Percentiles rank a stretch among this genome's conserved stretches.
These are phyloP conservation scores for Cryptococcus deneoformans DNA, from an alignment of 1,284 basidiomycete genomes.

Conservation along the genomic window DNA sequence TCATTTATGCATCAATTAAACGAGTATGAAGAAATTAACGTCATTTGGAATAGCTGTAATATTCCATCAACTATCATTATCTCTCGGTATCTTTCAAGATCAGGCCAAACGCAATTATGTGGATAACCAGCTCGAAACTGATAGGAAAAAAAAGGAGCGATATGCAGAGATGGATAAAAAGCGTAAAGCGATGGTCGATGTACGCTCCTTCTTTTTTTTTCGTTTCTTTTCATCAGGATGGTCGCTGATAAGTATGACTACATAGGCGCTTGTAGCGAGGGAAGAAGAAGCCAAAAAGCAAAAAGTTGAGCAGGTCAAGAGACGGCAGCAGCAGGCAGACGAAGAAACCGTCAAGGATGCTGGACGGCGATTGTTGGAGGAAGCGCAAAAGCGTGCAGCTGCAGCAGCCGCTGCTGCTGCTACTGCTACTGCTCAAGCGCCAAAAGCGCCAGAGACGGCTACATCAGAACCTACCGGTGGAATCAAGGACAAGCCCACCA, in stretches of 20 bases:
- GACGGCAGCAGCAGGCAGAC: conserved; percentile 55
- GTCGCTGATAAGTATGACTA: background rate
- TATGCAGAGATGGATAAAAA: conserved; percentile 74
- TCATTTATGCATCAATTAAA: background rate
- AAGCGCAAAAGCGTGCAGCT: conserved; percentile 41
- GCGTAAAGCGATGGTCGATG: conserved; percentile 68
- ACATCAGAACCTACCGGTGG: background rate
- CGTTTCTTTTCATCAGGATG: background rate
- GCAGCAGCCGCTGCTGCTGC: conserved; percentile 20
- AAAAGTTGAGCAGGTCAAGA: conserved; percentile 58
- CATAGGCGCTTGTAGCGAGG: conserved; percentile 71
- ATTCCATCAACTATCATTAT: conserved; percentile 82
- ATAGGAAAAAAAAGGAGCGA: conserved; percentile 66
- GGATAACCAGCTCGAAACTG: conserved; percentile 71
- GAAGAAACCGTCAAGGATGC: conserved; percentile 77
- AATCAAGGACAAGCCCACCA: conserved; percentile 15
- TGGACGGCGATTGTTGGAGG: conserved; percentile 67
- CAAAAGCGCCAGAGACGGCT: background rate
- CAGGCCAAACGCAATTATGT: conserved; percentile 76
- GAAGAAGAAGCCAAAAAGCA: conserved; percentile 77
- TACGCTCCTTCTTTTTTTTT: conserved; percentile 19
- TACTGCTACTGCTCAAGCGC: conserved; percentile 8
- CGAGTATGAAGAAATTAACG: background rate
- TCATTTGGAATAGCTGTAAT: conserved; percentile 58
- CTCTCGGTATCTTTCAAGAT: conserved; percentile 81